These are phyloP conservation scores for Gillenia trifoliata DNA, from an alignment of 306 rosid species.

Conservation along the genomic window DNA sequence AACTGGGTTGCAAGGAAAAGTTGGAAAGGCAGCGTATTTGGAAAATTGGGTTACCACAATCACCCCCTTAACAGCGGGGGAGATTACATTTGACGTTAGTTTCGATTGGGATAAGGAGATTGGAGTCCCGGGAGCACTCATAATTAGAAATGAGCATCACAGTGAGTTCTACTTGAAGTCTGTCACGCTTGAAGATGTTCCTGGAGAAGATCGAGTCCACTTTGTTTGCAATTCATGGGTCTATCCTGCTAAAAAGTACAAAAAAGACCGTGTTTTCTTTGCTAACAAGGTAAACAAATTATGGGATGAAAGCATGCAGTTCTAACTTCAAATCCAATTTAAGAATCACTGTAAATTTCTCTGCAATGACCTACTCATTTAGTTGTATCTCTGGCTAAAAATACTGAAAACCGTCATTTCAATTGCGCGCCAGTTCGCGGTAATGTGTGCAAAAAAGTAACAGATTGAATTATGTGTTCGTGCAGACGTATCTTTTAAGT, in stretches of 20 bases:
- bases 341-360: not conserved
- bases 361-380: no score
- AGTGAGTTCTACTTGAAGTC: slow-evolving; percentile 60
- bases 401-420: not conserved
- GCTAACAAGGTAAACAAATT: slow-evolving; percentile 50
- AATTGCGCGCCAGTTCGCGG: no score
- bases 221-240: slow-evolving; percentile 87
- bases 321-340: not conserved
- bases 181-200: slow-evolving; percentile 62
- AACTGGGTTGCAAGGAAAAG: slow-evolving; percentile 44
- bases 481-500: slow-evolving; percentile 61
- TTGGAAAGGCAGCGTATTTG: slow-evolving; percentile 55
- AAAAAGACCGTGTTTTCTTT: slow-evolving; percentile 68
- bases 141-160: slow-evolving; percentile 57
- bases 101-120: slow-evolving; percentile 61
- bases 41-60: slow-evolving; percentile 48
- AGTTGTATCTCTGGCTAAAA: not conserved
- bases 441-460: not conserved
- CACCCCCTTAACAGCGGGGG: slow-evolving; percentile 40
- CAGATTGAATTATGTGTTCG: not conserved
- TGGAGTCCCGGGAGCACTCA: slow-evolving; percentile 70
- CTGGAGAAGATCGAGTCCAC: slow-evolving; percentile 55
- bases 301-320: not conserved
- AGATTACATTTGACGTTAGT: slow-evolving; percentile 43
- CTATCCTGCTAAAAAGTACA: slow-evolving; percentile 54